A percentile compares a stretch with the other conserved stretches of the same genome.
These are phyloP conservation scores for Alternaria brassicicola DNA, from an alignment of 2,329 filamentous ascomycete species.

Conservation along the genomic window DNA sequence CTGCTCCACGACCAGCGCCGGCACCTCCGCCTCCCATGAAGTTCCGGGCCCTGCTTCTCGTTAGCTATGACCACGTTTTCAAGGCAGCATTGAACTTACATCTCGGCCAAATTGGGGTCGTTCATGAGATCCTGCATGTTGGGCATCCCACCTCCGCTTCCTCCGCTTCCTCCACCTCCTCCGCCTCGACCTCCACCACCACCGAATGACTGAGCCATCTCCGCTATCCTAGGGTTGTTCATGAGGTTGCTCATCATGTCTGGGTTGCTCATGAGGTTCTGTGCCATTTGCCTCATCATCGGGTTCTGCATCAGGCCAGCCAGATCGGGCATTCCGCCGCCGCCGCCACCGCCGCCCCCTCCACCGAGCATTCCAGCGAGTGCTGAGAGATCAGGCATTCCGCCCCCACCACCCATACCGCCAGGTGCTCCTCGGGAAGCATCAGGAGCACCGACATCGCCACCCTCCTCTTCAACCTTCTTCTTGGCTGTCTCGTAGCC, in stretches of 20 bases:
- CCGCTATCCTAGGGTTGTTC: conserved; percentile 85
- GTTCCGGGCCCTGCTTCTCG: conserved; percentile 63
- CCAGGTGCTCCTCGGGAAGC: conserved; percentile 42
- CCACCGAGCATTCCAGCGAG: conserved; percentile 62
- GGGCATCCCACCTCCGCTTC: conserved; percentile 81
- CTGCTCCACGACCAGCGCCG: conserved; percentile 30
- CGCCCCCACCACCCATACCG: conserved; percentile 65
- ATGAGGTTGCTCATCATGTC: conserved; percentile 90
- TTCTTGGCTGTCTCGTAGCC: conserved; percentile 92
- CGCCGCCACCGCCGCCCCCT: conserved; percentile 66
- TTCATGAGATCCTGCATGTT: conserved; percentile 86
- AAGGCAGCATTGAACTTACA: conserved; percentile 66
- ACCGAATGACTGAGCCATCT: conserved; percentile 82
- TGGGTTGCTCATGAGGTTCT: conserved; percentile 96
- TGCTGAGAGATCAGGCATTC: conserved; percentile 84
- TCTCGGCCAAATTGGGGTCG: conserved; percentile 88
- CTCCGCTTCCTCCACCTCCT: conserved; percentile 71
- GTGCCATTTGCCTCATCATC: conserved; percentile 97
- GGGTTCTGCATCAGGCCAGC: conserved; percentile 71
- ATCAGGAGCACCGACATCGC: conserved; percentile 57
- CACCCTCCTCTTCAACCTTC: conserved; percentile 79
- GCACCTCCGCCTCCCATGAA: conserved; percentile 61
- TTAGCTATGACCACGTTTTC: conserved; percentile 4
- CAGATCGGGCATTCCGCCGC: conserved; percentile 87
- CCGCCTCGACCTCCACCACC: conserved; percentile 47